Evolutionary conservation across 129 eudicot species (phyloP), one percentile per base, ranked within the genome.

Genomic region (Arctium minus): DNA sequence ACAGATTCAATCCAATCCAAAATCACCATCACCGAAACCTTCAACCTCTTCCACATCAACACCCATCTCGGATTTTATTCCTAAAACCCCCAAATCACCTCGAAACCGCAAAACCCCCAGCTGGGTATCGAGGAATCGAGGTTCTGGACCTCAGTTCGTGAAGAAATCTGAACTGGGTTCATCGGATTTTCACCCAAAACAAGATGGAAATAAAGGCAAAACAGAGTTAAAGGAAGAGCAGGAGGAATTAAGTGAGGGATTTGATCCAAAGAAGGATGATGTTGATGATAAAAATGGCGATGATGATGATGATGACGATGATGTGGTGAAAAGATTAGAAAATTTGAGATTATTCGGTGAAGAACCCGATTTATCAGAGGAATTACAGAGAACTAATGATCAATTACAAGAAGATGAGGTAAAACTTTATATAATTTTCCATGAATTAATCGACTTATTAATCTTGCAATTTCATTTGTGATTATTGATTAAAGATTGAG

Each of bases 381-480:
- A 95, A 65, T 53, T 78, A 33, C 70, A 85, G 65, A 82, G 79
- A 75, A 83, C 85, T 15, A 95, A 93, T 88, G 92, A 93, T 88
- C 99, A 95, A 53, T 79, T 88, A 80, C 97, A 95, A 73, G 92
- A 90, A 76, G 97, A 95, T 78, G 99, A 95, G 97, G 99, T 93
- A 85, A 29, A 39, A 22, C 6, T 48, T 53, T 50, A 38, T 36
- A 46, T 40, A 29, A 40, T 3, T 65, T 75, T 39, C 33, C 17
- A 1, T 7, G 77, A 30, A 17, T 37, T 38, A 31, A 15, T 44
- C 33, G 36, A 68, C 29, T 79, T 40, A 2, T 1, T 33, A 22
- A 42, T 18, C 30, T 83, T 40, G 4, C 31, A 1, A 37, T 70
- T 11, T 76, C 38, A 27, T 77, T 50, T 70, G 15, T 48, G n/a